Evolutionary conservation across 2,329 filamentous ascomycete genomes (phyloP), one percentile per base, ranked within the genome.

Genomic region (Cercospora zeae-maydis): DNA sequence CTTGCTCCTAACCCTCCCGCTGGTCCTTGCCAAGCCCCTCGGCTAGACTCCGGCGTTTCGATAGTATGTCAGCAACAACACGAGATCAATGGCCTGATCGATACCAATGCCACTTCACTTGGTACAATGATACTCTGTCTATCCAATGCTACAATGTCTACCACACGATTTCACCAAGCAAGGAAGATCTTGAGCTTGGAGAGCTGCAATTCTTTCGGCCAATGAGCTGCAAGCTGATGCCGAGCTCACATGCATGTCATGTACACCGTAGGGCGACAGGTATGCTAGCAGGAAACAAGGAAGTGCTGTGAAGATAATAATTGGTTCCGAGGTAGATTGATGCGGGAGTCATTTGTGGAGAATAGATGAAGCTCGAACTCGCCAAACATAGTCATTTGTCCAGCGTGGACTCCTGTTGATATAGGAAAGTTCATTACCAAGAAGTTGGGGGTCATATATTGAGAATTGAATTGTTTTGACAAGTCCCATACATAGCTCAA

Each of bases 201-300:
- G 30, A 53, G 49, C 49, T 53, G 49, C 49, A 27, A 53, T 53
- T 34, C 34, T 53, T 53, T 53, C 49, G 21, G 49, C 49, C 49
- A 53, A 53, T 53, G n/a, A 53, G 31, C 27, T 53, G 30, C 9
- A 53, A 33, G 27, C 16, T 53, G 3, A 33, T 53, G 49, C 49
- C 49, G 49, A 53, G 49, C 49, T 53, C 34, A 53, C 49, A 53
- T 53, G 49, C 49, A 53, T 30, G 49, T 53, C 49, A 53, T 53
- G 30, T 8, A 49, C 14, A n/a, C n/a, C n/a, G n/a, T n/a, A n/a
- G n/a, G 42, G 7, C 21, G 42, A 49, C 6, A 24, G 42, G 42
- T 10, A 13, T 34, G 3, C 3, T 27, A 34, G 31, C 31, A 4
- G 31, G 31, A 49, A 13, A 2, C 14, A n/a, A 49, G 11, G 42